Conservation (phyloP, 768 basidiomycete species). For the Boletus reticuloceps region DNA sequence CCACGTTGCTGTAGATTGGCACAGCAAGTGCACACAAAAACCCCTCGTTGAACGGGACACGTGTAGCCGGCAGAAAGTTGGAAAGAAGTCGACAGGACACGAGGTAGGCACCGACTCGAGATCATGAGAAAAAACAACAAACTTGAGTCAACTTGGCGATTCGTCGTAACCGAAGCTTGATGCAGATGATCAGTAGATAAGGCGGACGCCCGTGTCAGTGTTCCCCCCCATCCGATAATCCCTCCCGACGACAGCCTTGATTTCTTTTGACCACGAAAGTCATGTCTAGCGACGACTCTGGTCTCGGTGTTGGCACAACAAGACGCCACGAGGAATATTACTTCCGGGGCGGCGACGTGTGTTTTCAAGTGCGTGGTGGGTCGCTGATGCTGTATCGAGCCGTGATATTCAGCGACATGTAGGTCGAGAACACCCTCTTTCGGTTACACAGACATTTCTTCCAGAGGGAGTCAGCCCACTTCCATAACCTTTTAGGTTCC, state of each 20-base stretch:
- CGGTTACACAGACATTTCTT: slow-evolving; percentile 38
- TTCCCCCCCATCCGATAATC: neutral
- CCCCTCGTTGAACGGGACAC: too few relatives aligned
- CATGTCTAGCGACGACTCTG: neutral
- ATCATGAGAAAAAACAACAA: slow-evolving; percentile 8
- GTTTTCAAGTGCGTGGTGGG: slow-evolving; percentile 46
- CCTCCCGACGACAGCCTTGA: neutral
- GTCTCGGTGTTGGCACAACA: slow-evolving; percentile 15
- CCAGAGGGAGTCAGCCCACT: slow-evolving; percentile 34
- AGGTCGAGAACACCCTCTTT: slow-evolving; percentile 36
- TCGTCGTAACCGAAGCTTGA: slow-evolving; percentile 4
- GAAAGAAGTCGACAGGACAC: slow-evolving; percentile 6
- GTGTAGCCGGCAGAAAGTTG: neutral
- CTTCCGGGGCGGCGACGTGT: slow-evolving; percentile 51
- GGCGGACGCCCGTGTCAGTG: neutral
- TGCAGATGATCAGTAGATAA: slow-evolving; percentile 13
- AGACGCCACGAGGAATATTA: slow-evolving; percentile 42
- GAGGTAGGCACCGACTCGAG: slow-evolving; percentile 1
- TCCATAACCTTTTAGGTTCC: slow-evolving; percentile 24
- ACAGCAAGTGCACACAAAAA: neutral
- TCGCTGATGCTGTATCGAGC: neutral
- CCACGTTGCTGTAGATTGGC: slow-evolving; percentile 23
- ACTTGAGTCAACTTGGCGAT: neutral
- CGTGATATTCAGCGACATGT: neutral
- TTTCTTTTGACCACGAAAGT: neutral